Percentiles rank a stretch among this genome's conserved stretches.
Evolutionary conservation across 352 stramenopile genomes (phyloP).

Genomic region (Globisporangium camurandrum): DNA sequence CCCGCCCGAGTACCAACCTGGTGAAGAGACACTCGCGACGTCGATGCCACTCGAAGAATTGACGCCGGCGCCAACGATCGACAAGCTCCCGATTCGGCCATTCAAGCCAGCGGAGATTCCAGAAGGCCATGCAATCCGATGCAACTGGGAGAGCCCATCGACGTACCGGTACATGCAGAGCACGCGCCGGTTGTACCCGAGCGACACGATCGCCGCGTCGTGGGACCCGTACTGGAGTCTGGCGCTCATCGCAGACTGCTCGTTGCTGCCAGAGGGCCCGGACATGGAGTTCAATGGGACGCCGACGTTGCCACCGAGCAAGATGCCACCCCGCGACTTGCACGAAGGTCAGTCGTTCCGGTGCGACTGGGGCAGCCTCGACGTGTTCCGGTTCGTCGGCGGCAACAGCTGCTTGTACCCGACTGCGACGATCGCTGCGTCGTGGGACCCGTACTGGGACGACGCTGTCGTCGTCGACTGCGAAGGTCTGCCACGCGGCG

Average conservation of each 20-base stretch:
- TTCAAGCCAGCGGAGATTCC: not conserved
- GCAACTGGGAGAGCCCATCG: not conserved
- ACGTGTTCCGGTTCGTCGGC: constrained; percentile 11
- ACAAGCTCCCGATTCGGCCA: not conserved
- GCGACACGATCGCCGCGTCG: constrained; percentile 11
- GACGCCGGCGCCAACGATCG: not conserved
- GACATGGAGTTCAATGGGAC: constrained; percentile 3
- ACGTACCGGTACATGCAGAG: constrained; percentile 14
- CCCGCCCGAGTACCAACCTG: constrained; percentile 6
- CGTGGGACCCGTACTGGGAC: constrained; percentile 17
- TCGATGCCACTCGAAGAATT: not conserved
- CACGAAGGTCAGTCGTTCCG: constrained; percentile 10
- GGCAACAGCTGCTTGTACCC: constrained; percentile 14
- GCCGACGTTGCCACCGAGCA: not conserved
- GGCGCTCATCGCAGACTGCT: constrained; percentile 8
- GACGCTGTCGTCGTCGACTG: constrained; percentile 13
- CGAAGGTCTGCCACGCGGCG: constrained; percentile 6
- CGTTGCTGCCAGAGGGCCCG: constrained; percentile 7
- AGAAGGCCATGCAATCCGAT: constrained; percentile 15
- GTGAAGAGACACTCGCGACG: not conserved
- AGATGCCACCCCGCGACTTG: not conserved
- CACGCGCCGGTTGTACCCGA: constrained; percentile 14
- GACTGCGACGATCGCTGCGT: constrained; percentile 11
- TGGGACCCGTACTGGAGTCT: constrained; percentile 18
- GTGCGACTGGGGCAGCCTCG: constrained; percentile 4